A percentile compares a stretch with the other conserved stretches of the same genome.
phyloP scores from a whole-genome alignment of 1,284 basidiomycete genomes.

The Macrocybe sp. region DNA sequence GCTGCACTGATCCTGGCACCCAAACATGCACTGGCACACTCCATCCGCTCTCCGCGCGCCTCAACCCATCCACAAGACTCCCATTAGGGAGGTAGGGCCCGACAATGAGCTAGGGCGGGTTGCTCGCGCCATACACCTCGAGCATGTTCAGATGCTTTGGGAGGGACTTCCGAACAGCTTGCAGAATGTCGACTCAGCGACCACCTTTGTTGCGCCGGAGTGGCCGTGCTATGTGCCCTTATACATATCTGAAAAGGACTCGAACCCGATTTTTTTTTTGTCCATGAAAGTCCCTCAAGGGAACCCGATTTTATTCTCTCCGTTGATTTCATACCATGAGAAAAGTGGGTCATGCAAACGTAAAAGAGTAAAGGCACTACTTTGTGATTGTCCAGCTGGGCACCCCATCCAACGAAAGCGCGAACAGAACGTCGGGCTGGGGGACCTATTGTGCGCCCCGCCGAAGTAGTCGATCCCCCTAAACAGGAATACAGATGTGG shows the following conservation, averaged over 20 bases:
- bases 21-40: constrained; percentile 3
- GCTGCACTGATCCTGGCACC: constrained; percentile 15
- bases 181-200: constrained; percentile 42
- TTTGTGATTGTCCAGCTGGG: constrained; percentile 74
- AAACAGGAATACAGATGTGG: too few relatives aligned
- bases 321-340: constrained; percentile 35
- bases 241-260: constrained; percentile 70
- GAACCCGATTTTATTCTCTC: constrained; percentile 56
- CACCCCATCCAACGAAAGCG: constrained; percentile 28
- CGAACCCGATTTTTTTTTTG: constrained; percentile 15
- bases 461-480: too few relatives aligned
- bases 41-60: constrained; percentile 20
- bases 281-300: too few relatives aligned
- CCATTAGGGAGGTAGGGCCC: constrained; percentile 55
- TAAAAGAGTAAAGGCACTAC: constrained; percentile 14
- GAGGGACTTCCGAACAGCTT: constrained; percentile 48
- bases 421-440: too few relatives aligned
- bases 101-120: constrained; percentile 67
- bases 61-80: constrained; percentile 36
- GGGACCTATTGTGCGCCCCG: too few relatives aligned
- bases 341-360: neutral
- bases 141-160: constrained; percentile 46
- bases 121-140: constrained; percentile 56
- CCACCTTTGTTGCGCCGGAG: constrained; percentile 58
- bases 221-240: constrained; percentile 55